Conservation (phyloP, 345 rosid species). For the Citrus unshiu region DNA sequence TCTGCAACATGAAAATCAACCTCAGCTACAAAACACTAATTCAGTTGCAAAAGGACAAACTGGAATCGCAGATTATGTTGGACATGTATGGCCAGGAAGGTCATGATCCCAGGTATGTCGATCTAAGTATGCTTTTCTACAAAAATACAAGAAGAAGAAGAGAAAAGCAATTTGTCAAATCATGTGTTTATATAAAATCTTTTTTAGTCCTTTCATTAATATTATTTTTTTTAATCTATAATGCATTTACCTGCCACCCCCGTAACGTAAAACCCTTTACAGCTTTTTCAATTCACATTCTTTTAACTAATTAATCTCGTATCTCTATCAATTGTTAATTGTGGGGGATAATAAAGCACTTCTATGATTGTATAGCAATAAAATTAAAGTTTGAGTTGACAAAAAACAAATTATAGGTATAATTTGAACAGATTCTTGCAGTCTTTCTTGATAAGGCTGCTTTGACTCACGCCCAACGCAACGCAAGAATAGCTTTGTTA, state of each 20-base stretch:
- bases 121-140: slow-evolving; percentile 13
- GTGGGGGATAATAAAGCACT: no score
- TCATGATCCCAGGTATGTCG: slow-evolving; percentile 60
- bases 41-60: slow-evolving; percentile 58
- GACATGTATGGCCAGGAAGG: slow-evolving; percentile 74
- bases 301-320: no score
- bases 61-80: slow-evolving; percentile 62
- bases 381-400: no score
- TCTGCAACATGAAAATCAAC: slow-evolving; percentile 43
- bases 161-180: neutral
- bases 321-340: neutral
- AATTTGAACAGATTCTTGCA: no score
- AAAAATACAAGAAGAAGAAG: neutral
- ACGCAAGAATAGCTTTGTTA: no score
- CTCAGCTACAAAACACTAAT: slow-evolving; percentile 4
- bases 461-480: no score
- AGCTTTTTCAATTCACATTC: neutral
- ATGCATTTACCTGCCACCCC: neutral
- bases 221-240: neutral
- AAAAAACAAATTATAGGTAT: no score
- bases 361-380: no score
- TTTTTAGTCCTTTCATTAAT: no score
- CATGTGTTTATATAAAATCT: no score
- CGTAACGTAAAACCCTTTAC: neutral
- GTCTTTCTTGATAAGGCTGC: no score